Conservation (phyloP, 345 rosid species). For the Acer saccharum region DNA sequence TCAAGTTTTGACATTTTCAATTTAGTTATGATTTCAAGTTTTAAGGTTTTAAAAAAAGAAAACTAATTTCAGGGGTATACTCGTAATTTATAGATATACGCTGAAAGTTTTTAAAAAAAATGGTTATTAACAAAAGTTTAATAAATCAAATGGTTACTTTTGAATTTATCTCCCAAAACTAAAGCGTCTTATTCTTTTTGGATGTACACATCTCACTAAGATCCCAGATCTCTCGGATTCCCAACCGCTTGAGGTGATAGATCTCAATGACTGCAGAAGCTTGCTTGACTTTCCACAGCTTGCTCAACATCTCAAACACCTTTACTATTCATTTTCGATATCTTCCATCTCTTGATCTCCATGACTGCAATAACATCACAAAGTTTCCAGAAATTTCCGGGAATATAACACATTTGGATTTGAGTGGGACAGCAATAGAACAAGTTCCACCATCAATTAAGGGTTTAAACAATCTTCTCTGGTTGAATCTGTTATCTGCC, state of each 20-base stretch:
- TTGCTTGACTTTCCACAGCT: too few relatives aligned
- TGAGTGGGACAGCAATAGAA: slow-evolving; percentile 29
- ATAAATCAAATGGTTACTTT: too few relatives aligned
- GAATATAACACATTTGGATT: slow-evolving; percentile 21
- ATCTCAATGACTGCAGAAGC: neutral
- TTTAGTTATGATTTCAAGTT: too few relatives aligned
- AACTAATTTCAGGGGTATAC: too few relatives aligned
- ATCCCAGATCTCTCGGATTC: neutral
- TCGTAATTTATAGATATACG: too few relatives aligned
- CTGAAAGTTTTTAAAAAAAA: too few relatives aligned
- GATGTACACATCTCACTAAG: neutral
- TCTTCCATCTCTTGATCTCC: slow-evolving; percentile 1
- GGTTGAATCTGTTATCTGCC: too few relatives aligned
- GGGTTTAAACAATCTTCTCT: neutral
- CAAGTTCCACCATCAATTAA: slow-evolving; percentile 31
- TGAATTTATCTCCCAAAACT: too few relatives aligned
- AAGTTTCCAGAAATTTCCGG: slow-evolving; percentile 29
- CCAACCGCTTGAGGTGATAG: neutral
- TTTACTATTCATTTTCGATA: slow-evolving; percentile 11
- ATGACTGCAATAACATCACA: slow-evolving; percentile 27
- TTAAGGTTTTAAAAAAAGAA: too few relatives aligned
- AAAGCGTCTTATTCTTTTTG: neutral
- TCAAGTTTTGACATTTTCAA: too few relatives aligned
- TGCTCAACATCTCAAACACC: too few relatives aligned
- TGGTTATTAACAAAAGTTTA: too few relatives aligned